Evolutionary conservation across 306 rosid genomes (phyloP).

Genomic region (Crataegus laevigata): DNA sequence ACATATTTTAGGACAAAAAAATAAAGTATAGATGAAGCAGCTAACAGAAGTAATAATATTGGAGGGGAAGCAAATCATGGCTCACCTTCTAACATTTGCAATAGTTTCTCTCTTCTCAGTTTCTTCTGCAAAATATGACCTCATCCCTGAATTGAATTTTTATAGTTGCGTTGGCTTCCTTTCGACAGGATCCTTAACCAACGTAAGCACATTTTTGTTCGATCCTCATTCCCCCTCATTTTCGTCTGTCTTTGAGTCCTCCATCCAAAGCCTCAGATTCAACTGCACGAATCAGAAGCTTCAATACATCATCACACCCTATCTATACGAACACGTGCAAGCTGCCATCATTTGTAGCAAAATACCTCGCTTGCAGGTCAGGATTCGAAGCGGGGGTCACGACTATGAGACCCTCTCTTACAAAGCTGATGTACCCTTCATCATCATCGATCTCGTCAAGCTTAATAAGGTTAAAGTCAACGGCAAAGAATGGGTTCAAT

Average conservation of each 20-base stretch:
- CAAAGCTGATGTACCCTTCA: background rate
- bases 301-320: background rate
- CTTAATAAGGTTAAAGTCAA: background rate
- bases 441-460: constrained; percentile 13
- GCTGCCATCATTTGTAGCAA: constrained; percentile 16
- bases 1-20: background rate
- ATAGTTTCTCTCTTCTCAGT: background rate
- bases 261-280: constrained; percentile 11
- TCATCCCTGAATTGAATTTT: background rate
- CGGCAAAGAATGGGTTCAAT: constrained; percentile 36
- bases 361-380: background rate
- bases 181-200: background rate
- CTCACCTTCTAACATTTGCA: background rate
- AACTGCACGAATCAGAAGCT: background rate
- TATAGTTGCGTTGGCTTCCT: background rate
- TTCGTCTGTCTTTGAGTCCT: background rate
- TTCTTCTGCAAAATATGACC: background rate
- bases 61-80: background rate
- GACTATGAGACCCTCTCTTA: constrained; percentile 17
- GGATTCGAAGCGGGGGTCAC: constrained; percentile 23
- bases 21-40: background rate
- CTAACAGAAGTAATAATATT: background rate
- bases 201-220: background rate
- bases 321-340: background rate
- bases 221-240: background rate